These are phyloP conservation scores for Strobilomyces confusus DNA, from an alignment of 768 basidiomycete genomes.

Conservation along the genomic window DNA sequence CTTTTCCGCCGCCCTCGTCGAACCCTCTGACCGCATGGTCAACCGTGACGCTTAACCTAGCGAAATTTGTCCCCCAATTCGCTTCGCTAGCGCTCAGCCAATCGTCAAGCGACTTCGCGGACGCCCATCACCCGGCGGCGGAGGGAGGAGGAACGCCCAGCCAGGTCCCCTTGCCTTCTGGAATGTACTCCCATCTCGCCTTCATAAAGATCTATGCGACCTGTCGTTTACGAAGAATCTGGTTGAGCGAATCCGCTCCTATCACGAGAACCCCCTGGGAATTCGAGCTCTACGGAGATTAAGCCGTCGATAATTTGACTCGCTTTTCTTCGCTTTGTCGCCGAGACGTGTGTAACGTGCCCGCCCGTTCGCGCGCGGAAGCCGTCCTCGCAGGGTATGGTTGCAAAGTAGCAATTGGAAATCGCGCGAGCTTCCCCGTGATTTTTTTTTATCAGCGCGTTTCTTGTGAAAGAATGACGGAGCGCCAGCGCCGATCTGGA, in stretches of 20 bases:
- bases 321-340: constrained; percentile 5
- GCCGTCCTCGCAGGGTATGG: constrained; percentile 14
- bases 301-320: constrained; percentile 18
- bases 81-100: constrained; percentile 40
- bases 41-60: constrained; percentile 58
- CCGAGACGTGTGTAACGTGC: constrained; percentile 18
- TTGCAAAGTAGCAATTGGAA: constrained; percentile 20
- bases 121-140: constrained; percentile 22
- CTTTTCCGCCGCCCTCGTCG: constrained; percentile 54
- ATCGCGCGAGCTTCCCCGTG: constrained; percentile 18
- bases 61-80: constrained; percentile 59
- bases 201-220: constrained; percentile 75
- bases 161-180: constrained; percentile 40
- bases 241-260: constrained; percentile 61
- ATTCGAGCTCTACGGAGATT: constrained; percentile 60
- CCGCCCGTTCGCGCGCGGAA: constrained; percentile 19
- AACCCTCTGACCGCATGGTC: constrained; percentile 66
- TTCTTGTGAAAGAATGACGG: constrained; percentile 5
- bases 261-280: constrained; percentile 65
- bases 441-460: neutral
- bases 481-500: constrained; percentile 22
- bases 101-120: constrained; percentile 19
- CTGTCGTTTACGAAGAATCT: constrained; percentile 71
- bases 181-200: constrained; percentile 61
- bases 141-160: constrained; percentile 17